Conservation (phyloP, 305 asterid species). For the Fraxinus dipetala region DNA sequence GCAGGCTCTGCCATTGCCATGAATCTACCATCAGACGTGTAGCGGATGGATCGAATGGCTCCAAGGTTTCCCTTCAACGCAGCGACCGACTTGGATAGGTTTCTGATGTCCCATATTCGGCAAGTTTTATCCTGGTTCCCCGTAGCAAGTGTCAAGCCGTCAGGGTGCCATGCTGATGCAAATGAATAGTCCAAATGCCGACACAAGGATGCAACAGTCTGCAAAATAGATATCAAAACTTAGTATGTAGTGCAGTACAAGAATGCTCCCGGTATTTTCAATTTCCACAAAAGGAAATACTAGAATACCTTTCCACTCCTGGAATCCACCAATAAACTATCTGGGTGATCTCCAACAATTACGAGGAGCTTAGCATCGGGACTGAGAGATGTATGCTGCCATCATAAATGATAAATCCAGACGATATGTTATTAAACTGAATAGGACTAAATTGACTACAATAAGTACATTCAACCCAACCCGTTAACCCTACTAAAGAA, state of each 20-base stretch:
- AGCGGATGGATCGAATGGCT: conserved; percentile 66
- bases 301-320: conserved; percentile 61
- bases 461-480: background rate
- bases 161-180: conserved; percentile 82
- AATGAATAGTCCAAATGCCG: conserved; percentile 71
- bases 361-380: conserved; percentile 72
- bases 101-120: conserved; percentile 69
- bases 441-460: background rate
- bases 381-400: conserved; percentile 82
- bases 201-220: conserved; percentile 44
- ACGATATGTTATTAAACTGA: background rate
- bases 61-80: conserved; percentile 66
- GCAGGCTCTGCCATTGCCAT: conserved; percentile 85
- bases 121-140: conserved; percentile 77
- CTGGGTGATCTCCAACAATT: conserved; percentile 78
- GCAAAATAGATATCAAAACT: conserved; percentile 14
- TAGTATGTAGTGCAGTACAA: background rate
- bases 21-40: conserved; percentile 62
- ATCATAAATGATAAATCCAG: conserved; percentile 16
- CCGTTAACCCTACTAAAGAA: background rate
- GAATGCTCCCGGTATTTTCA: background rate
- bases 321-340: conserved; percentile 64
- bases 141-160: conserved; percentile 63
- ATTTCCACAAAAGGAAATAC: conserved; percentile 11
- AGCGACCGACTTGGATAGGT: conserved; percentile 47